Conservation (phyloP, 192 early-diverging fungal genomes). For the Coemansia sp. region DNA sequence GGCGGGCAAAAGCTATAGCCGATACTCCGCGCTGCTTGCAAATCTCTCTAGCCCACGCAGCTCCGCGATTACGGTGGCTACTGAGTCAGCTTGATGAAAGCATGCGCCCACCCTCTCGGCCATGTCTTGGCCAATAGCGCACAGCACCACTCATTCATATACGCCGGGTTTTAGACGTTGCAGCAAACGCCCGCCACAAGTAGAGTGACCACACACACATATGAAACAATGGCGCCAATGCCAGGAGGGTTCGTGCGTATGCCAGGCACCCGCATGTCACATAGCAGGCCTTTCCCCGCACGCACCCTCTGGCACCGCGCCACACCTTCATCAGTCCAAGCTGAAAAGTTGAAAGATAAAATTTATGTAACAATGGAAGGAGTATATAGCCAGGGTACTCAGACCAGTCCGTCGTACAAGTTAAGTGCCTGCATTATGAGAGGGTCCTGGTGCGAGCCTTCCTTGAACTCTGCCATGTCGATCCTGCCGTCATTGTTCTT, state of each 20-base stretch:
- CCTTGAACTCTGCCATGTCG: conserved; percentile 85
- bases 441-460: conserved; percentile 87
- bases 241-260: neutral
- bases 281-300: neutral
- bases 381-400: conserved; percentile 16
- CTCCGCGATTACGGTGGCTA: neutral
- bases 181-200: conserved; percentile 1
- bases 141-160: neutral
- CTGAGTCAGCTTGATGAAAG: neutral
- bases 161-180: conserved; percentile 1
- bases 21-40: neutral
- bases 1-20: no score
- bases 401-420: conserved; percentile 87
- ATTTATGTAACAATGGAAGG: neutral
- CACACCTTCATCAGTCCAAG: neutral
- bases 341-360: neutral
- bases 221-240: neutral
- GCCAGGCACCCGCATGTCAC: neutral
- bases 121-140: neutral
- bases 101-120: neutral
- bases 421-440: conserved; percentile 86
- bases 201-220: neutral
- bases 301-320: neutral
- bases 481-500: conserved; percentile 83
- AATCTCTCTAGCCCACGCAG: neutral